phyloP scores from a whole-genome alignment of 2,329 filamentous ascomycete genomes.

The Fusarium oligoseptatum region DNA sequence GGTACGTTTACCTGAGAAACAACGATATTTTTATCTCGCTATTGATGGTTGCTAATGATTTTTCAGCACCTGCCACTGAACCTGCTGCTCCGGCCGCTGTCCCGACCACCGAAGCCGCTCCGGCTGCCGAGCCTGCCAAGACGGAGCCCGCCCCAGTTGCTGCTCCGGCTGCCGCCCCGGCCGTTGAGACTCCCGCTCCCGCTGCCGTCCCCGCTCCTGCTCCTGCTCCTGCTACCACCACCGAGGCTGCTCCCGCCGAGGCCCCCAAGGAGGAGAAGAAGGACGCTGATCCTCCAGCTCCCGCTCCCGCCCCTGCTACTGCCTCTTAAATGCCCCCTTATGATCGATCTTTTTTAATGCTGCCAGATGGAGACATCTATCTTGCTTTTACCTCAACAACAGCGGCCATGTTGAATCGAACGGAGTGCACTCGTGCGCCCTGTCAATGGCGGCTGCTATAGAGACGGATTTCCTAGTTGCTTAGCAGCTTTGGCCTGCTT shows the following conservation, averaged over 20 bases:
- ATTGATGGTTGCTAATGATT: slow-evolving; percentile 9
- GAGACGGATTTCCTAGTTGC: slow-evolving; percentile 9
- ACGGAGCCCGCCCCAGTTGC: slow-evolving; percentile 36
- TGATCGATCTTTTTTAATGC: not conserved
- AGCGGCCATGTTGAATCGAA: slow-evolving; percentile 13
- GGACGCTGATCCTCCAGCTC: slow-evolving; percentile 40
- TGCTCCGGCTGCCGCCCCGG: slow-evolving; percentile 40
- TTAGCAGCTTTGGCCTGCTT: slow-evolving; percentile 10
- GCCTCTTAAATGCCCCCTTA: slow-evolving; percentile 33
- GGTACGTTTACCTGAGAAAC: slow-evolving; percentile 25
- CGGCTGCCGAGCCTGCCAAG: slow-evolving; percentile 46
- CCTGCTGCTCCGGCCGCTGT: slow-evolving; percentile 47
- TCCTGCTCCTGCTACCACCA: slow-evolving; percentile 33
- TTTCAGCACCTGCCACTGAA: slow-evolving; percentile 43
- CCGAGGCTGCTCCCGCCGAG: slow-evolving; percentile 37
- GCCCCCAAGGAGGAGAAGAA: slow-evolving; percentile 47
- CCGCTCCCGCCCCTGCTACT: slow-evolving; percentile 41
- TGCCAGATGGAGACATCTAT: slow-evolving; percentile 7
- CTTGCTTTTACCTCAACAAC: slow-evolving; percentile 2
- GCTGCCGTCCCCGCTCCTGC: slow-evolving; percentile 33
- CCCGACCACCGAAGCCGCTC: slow-evolving; percentile 44
- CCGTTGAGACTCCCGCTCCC: slow-evolving; percentile 41
- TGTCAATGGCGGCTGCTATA: slow-evolving; percentile 6
- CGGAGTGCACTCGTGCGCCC: slow-evolving; percentile 3
- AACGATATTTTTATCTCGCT: not conserved